These are phyloP conservation scores for Yamadazyma pseudoaaseri DNA, from an alignment of 1,139 yeast species.

Conservation along the genomic window DNA sequence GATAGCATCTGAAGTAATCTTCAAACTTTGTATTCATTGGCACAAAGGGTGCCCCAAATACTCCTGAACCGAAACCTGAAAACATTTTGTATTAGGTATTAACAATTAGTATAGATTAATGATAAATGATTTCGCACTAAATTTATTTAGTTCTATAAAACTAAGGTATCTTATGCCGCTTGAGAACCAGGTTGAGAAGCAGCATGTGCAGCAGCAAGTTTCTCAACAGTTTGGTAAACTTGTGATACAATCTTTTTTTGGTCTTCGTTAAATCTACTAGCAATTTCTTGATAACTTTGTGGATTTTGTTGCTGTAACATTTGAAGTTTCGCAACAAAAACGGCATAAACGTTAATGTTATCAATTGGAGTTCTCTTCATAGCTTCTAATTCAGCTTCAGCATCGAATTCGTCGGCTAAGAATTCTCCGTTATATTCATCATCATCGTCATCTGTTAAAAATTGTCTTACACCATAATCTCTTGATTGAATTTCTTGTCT, in stretches of 20 bases:
- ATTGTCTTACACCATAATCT: slow-evolving; percentile 32
- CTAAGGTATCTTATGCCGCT: background rate
- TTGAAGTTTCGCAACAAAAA: slow-evolving; percentile 33
- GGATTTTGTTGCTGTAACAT: slow-evolving; percentile 34
- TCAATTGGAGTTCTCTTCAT: slow-evolving; percentile 54
- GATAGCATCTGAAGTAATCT: slow-evolving; percentile 89
- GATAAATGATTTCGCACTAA: background rate
- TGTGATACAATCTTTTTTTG: slow-evolving; percentile 34
- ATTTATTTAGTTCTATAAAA: background rate
- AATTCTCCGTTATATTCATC: slow-evolving; percentile 28
- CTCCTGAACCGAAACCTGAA: slow-evolving; percentile 43
- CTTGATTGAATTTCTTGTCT: slow-evolving; percentile 41
- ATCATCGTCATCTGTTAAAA: slow-evolving; percentile 24
- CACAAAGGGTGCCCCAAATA: slow-evolving; percentile 36
- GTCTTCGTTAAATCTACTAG: slow-evolving; percentile 34
- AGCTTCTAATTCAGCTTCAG: slow-evolving; percentile 55
- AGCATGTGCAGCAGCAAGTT: slow-evolving; percentile 1
- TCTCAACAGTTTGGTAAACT: slow-evolving; percentile 22
- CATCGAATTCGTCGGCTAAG: slow-evolving; percentile 42
- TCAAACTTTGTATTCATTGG: slow-evolving; percentile 48
- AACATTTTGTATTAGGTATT: slow-evolving; percentile 26
- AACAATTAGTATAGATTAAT: background rate
- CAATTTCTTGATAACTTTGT: slow-evolving; percentile 34
- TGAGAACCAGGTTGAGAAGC: background rate
- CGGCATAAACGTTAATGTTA: slow-evolving; percentile 44